Evolutionary conservation across 2,329 filamentous ascomycete genomes (phyloP).

Genomic region (Stemphylium vesicarium): DNA sequence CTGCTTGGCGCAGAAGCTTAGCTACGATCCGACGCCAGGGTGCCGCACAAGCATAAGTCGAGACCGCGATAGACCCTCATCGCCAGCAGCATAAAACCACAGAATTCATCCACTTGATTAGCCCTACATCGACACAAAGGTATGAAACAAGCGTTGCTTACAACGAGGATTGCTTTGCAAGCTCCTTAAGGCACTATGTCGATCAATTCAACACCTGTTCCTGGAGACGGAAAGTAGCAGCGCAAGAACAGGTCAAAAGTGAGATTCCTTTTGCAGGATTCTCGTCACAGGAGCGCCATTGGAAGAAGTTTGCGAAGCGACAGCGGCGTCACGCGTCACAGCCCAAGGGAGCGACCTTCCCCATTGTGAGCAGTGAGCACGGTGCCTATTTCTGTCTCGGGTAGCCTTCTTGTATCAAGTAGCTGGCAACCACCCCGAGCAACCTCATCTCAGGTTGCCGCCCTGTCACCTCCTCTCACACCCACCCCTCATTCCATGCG

Average conservation of each 20-base stretch:
- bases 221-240: too few relatives aligned
- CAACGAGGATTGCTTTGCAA: neutral
- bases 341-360: too few relatives aligned
- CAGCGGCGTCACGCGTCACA: too few relatives aligned
- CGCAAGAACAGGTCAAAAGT: too few relatives aligned
- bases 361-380: constrained; percentile 6
- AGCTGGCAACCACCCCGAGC: constrained; percentile 5
- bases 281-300: too few relatives aligned
- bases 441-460: neutral
- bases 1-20: constrained; percentile 39
- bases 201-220: too few relatives aligned
- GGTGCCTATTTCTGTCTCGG: constrained; percentile 9
- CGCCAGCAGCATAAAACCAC: constrained; percentile 1
- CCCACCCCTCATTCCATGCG: neutral
- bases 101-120: neutral
- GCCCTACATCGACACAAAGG: neutral
- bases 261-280: too few relatives aligned
- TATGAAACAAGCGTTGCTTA: neutral
- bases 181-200: neutral
- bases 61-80: constrained; percentile 7
- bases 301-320: too few relatives aligned
- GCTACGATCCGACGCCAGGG: constrained; percentile 14
- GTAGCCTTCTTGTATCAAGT: constrained; percentile 8
- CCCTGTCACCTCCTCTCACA: neutral
- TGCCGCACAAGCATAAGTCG: constrained; percentile 7